phyloP scores from a whole-genome alignment of 2,329 filamentous ascomycete genomes.

The Talaromyces marneffei region DNA sequence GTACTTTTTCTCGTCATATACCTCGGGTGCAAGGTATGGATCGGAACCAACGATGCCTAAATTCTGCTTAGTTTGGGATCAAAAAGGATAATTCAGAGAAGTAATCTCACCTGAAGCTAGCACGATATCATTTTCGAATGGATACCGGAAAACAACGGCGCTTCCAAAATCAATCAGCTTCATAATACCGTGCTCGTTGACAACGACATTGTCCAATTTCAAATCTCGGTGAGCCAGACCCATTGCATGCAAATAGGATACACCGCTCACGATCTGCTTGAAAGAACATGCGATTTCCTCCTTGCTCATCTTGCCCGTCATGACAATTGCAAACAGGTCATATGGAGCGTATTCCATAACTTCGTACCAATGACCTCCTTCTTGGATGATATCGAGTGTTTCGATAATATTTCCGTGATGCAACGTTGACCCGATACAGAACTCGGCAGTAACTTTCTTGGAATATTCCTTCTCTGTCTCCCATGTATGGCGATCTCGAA shows the following conservation, averaged over 20 bases:
- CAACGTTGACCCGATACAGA: constrained; percentile 93
- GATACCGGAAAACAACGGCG: constrained; percentile 94
- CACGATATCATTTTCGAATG: constrained; percentile 85
- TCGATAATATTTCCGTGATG: constrained; percentile 99
- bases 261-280: constrained; percentile 88
- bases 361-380: constrained; percentile 92
- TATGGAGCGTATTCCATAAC: constrained; percentile 98
- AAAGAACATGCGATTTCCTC: constrained; percentile 89
- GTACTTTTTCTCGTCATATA: constrained; percentile 89
- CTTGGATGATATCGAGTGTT: constrained; percentile 91
- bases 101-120: constrained; percentile 64
- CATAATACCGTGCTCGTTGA: constrained; percentile 95
- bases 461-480: constrained; percentile 93
- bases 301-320: constrained; percentile 95
- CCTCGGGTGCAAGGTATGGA: constrained; percentile 92
- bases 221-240: constrained; percentile 90
- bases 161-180: constrained; percentile 99
- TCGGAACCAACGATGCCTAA: constrained; percentile 77
- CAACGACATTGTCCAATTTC: constrained; percentile 96
- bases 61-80: background rate
- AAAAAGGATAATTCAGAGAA: background rate
- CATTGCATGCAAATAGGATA: constrained; percentile 91
- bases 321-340: constrained; percentile 95
- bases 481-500: constrained; percentile 83
- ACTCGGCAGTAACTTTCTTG: constrained; percentile 97